Conservation (phyloP, 257 asterid genomes). For the Anisodus acutangulus region DNA sequence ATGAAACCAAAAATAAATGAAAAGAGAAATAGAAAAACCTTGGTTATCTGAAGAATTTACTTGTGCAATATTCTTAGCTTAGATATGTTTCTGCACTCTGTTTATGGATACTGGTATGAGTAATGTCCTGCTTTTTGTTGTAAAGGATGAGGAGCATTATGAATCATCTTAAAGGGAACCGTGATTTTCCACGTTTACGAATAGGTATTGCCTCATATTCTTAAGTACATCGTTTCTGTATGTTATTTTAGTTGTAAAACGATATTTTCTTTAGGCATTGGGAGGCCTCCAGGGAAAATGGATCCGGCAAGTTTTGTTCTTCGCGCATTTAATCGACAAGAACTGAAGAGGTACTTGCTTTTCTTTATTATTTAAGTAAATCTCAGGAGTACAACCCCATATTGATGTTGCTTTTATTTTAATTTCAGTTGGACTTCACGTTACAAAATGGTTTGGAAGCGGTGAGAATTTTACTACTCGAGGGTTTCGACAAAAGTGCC, state of each 20-base stretch:
- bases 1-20: not conserved
- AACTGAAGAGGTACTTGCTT: constrained; percentile 67
- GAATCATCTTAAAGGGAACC: constrained; percentile 74
- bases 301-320: constrained; percentile 75
- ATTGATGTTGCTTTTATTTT: constrained; percentile 8
- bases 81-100: not conserved
- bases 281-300: constrained; percentile 96
- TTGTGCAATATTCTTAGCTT: not conserved
- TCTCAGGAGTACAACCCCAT: constrained; percentile 15
- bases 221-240: not conserved
- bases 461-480: constrained; percentile 69
- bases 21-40: not conserved
- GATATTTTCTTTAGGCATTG: constrained; percentile 59
- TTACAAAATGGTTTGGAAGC: constrained; percentile 79
- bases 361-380: not conserved
- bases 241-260: not conserved
- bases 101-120: not conserved
- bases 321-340: constrained; percentile 79
- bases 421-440: constrained; percentile 74
- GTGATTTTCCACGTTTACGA: constrained; percentile 84
- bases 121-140: constrained; percentile 21
- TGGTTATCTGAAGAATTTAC: not conserved
- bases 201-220: constrained; percentile 56
- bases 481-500: constrained; percentile 75
- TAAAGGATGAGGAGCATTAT: constrained; percentile 92